These are phyloP conservation scores for Berberis vulgaris DNA, from an alignment of 164 flowering plant genomes.

Conservation along the genomic window DNA sequence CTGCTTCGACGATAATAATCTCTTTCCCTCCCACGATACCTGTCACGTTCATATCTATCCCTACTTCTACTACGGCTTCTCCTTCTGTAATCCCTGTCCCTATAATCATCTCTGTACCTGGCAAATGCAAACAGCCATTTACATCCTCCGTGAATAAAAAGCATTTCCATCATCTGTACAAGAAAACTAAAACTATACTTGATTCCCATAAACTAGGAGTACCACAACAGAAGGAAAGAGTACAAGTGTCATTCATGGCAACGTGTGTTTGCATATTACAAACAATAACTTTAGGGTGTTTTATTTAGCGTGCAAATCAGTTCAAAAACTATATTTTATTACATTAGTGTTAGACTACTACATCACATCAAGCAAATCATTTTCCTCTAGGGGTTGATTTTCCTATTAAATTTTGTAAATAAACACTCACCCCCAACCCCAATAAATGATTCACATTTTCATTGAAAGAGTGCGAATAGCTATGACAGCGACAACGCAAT, in stretches of 20 bases:
- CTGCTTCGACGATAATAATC: conserved; percentile 58
- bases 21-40: conserved; percentile 56
- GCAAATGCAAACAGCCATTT: neutral
- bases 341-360: too few species aligned
- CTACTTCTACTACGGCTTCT: conserved; percentile 79
- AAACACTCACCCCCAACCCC: too few species aligned
- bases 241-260: too few species aligned
- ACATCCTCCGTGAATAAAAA: neutral
- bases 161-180: neutral
- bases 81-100: conserved; percentile 31
- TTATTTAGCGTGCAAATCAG: neutral
- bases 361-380: too few species aligned
- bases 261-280: too few species aligned
- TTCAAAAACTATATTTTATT: neutral
- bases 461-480: too few species aligned
- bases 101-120: conserved; percentile 35
- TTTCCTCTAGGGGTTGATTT: too few species aligned
- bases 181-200: neutral
- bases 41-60: conserved; percentile 64
- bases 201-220: neutral
- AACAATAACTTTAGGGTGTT: too few species aligned
- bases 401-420: too few species aligned
- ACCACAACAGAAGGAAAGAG: too few species aligned
- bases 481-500: too few species aligned
- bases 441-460: too few species aligned